Conservation (phyloP, 1,139 yeast species). For the Torulaspora pretoriensis region DNA sequence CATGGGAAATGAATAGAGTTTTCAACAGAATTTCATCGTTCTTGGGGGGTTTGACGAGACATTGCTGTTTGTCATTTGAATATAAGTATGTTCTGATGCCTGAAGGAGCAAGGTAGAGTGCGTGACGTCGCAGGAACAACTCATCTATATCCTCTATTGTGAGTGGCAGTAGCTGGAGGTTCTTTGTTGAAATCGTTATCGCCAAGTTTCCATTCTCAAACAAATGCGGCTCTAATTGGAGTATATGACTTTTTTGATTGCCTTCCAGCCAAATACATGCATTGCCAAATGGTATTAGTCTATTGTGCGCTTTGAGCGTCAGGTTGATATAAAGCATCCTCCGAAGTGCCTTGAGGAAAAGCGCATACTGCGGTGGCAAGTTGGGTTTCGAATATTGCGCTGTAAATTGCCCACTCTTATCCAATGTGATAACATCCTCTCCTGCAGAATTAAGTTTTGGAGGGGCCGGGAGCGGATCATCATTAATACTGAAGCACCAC, state of each 20-base stretch:
- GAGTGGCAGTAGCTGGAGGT: conserved; percentile 30
- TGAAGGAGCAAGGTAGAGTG: conserved; percentile 66
- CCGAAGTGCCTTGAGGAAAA: conserved; percentile 60
- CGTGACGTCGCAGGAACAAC: conserved; percentile 39
- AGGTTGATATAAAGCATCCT: conserved; percentile 49
- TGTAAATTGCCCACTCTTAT: conserved; percentile 33
- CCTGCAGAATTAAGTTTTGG: conserved; percentile 11
- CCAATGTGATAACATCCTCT: conserved; percentile 18
- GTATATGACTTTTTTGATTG: conserved; percentile 30
- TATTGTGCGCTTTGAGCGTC: conserved; percentile 37
- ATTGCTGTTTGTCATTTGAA: conserved; percentile 41
- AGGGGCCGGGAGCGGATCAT: conserved; percentile 32
- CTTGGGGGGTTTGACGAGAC: conserved; percentile 49
- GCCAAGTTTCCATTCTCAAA: conserved; percentile 51
- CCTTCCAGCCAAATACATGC: conserved; percentile 39
- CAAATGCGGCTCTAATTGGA: conserved; percentile 55
- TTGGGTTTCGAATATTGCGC: conserved; percentile 38
- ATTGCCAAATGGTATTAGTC: conserved; percentile 52
- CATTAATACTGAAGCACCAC: conserved; percentile 52
- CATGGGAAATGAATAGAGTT: conserved; percentile 52
- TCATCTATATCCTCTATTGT: conserved; percentile 23
- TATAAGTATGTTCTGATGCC: conserved; percentile 68
- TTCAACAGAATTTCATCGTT: conserved; percentile 47
- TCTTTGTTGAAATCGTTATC: conserved; percentile 35
- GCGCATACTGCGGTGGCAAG: conserved; percentile 47